These are phyloP conservation scores for Flaveria ramosissima DNA, from an alignment of 129 eudicot species.

Conservation along the genomic window DNA sequence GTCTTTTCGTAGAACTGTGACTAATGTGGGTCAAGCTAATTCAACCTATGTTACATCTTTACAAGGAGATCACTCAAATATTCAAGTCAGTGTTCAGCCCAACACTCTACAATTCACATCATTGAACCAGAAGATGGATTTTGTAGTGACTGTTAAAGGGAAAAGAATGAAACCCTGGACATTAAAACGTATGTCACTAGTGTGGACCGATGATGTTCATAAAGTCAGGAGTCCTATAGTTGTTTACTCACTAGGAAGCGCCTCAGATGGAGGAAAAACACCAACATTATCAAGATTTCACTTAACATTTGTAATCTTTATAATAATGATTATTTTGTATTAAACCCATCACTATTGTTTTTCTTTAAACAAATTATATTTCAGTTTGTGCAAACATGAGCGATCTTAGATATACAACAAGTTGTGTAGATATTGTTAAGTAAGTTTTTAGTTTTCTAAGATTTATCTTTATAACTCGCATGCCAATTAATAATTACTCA, in stretches of 20 bases:
- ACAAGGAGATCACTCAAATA: neutral
- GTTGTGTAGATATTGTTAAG: no score
- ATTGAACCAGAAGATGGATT: constrained; percentile 33
- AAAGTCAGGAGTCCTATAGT: neutral
- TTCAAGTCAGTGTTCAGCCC: neutral
- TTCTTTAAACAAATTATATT: no score
- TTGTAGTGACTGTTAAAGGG: constrained; percentile 27
- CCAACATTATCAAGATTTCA: no score
- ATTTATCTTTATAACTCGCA: no score
- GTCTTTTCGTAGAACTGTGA: constrained; percentile 11
- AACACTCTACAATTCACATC: constrained; percentile 6
- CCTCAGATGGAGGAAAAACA: neutral
- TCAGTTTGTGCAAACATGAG: no score
- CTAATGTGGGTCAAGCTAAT: constrained; percentile 11
- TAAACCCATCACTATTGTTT: neutral
- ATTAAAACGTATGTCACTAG: neutral
- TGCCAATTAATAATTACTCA: no score
- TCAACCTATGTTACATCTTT: constrained; percentile 20
- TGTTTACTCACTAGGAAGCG: neutral
- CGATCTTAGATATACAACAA: no score
- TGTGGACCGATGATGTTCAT: constrained; percentile 5
- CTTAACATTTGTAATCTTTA: neutral
- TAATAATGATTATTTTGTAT: neutral
- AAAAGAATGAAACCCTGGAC: neutral
- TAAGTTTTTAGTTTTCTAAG: no score